Conservation (phyloP, 176 grass and related monocot genomes). For the Stipa capillata region DNA sequence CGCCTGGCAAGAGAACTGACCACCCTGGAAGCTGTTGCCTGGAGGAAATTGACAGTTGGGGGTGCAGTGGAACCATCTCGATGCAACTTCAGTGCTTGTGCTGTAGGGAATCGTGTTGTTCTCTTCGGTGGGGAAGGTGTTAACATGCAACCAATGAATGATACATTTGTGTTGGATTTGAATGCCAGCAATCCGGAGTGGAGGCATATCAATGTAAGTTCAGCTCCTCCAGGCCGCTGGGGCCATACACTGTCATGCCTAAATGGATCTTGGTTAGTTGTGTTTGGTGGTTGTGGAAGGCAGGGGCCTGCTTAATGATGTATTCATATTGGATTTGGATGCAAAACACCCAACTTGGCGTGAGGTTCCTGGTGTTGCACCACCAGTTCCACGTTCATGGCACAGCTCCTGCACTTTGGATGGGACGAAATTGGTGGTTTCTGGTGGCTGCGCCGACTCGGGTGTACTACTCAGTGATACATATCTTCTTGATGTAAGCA, state of each 20-base stretch:
- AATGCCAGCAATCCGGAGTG: slow-evolving; percentile 87
- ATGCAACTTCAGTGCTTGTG: slow-evolving; percentile 96
- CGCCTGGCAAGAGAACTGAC: slow-evolving; percentile 74
- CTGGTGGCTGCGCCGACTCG: slow-evolving; percentile 89
- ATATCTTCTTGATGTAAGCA: slow-evolving; percentile 78
- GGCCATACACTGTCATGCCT: slow-evolving; percentile 81
- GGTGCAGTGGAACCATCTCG: slow-evolving; percentile 89
- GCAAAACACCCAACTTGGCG: slow-evolving; percentile 81
- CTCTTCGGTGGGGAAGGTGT: slow-evolving; percentile 88
- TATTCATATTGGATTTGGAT: slow-evolving; percentile 93
- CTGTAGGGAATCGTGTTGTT: slow-evolving; percentile 87
- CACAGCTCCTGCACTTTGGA: slow-evolving; percentile 84
- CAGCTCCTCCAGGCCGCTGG: slow-evolving; percentile 83
- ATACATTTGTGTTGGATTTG: slow-evolving; percentile 91
- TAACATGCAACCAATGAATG: slow-evolving; percentile 98
- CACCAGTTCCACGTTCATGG: slow-evolving; percentile 82
- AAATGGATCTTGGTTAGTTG: slow-evolving; percentile 87
- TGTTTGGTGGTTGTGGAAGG: slow-evolving; percentile 86
- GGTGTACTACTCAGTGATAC: slow-evolving; percentile 90
- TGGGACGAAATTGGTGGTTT: slow-evolving; percentile 88
- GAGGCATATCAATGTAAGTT: slow-evolving; percentile 74
- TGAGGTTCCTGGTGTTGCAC: slow-evolving; percentile 81
- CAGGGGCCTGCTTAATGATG: slow-evolving; percentile 86
- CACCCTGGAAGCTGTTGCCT: slow-evolving; percentile 79
- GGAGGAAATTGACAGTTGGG: slow-evolving; percentile 76